phyloP scores from a whole-genome alignment of 257 asterid genomes.

The Lycium barbarum region DNA sequence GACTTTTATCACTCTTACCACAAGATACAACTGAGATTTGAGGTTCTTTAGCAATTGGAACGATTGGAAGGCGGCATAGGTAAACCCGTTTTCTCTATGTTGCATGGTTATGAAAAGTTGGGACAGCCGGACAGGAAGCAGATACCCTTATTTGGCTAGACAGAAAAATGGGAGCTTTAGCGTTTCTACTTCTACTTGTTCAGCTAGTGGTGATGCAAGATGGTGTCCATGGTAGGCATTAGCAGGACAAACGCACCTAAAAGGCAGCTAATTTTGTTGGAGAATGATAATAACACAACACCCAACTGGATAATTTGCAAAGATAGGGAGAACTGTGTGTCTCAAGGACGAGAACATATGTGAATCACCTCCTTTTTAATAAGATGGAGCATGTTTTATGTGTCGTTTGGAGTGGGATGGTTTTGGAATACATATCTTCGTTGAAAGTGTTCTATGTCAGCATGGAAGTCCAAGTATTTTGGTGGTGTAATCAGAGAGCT shows the following conservation, averaged over 20 bases:
- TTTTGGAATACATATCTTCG: neutral
- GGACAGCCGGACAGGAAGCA: neutral
- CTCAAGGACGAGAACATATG: neutral
- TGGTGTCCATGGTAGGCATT: neutral
- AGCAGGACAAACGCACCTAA: neutral
- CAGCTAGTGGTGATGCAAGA: neutral
- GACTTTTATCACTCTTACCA: neutral
- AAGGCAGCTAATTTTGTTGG: slow-evolving; percentile 6
- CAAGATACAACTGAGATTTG: neutral
- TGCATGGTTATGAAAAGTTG: neutral
- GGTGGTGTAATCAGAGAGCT: neutral
- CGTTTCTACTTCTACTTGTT: neutral
- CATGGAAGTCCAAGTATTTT: neutral
- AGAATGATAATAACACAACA: neutral
- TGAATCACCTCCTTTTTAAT: neutral
- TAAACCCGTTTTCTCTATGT: neutral
- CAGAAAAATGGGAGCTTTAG: neutral
- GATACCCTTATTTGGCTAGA: neutral
- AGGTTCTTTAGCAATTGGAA: neutral
- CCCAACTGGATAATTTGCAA: neutral
- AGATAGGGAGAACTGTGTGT: neutral
- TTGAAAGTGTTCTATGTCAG: neutral
- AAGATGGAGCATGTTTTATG: neutral
- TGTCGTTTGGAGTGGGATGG: neutral
- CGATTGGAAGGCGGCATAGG: neutral